Evolutionary conservation across 2,329 filamentous ascomycete genomes (phyloP).

Genomic region (Lachnellula cervina): DNA sequence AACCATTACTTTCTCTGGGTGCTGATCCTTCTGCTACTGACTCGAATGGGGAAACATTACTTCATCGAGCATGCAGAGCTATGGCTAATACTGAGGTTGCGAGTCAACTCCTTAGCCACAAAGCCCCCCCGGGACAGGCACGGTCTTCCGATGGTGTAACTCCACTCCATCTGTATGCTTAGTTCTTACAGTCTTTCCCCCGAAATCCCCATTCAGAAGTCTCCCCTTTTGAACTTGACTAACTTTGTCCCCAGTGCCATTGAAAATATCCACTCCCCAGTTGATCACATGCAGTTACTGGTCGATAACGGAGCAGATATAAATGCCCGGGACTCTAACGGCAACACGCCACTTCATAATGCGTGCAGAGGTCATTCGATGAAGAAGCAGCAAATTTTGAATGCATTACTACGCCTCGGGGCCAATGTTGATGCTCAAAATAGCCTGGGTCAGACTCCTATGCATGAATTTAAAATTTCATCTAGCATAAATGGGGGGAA

Average conservation of each 20-base stretch:
- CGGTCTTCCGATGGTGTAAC: not conserved
- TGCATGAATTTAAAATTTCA: not conserved
- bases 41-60: slow-evolving; percentile 3
- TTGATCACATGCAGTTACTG: slow-evolving; percentile 22
- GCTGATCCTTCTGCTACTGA: slow-evolving; percentile 7
- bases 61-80: slow-evolving; percentile 10
- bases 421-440: not conserved
- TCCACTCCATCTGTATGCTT: not conserved
- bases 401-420: not conserved
- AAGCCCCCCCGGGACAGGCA: not conserved
- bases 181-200: not conserved
- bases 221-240: not conserved
- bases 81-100: slow-evolving; percentile 6
- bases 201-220: no score
- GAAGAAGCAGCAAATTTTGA: not conserved
- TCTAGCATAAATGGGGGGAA: not conserved
- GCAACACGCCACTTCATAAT: not conserved
- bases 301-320: slow-evolving; percentile 32
- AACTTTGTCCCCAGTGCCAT: not conserved
- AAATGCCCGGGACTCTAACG: slow-evolving; percentile 8
- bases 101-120: not conserved
- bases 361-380: not conserved
- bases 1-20: slow-evolving; percentile 5
- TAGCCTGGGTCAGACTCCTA: not conserved
- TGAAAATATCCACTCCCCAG: not conserved